These are phyloP conservation scores for Epipyxis sp. DNA, from an alignment of 108 stramenopile genomes.

Conservation along the genomic window DNA sequence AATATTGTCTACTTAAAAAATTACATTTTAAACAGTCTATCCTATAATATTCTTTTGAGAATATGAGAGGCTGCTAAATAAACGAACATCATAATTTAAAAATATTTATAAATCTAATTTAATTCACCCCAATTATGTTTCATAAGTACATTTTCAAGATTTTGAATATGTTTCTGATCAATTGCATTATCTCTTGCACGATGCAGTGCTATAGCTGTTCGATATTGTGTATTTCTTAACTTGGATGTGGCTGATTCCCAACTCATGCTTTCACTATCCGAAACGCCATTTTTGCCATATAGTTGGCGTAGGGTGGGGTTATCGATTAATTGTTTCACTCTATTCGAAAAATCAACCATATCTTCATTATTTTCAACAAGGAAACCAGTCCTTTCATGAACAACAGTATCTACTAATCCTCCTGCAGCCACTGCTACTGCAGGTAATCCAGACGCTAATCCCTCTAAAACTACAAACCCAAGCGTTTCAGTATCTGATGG, in stretches of 20 bases:
- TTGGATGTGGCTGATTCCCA: slow-evolving; percentile 53
- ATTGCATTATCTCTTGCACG: not conserved
- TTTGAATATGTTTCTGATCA: too few relatives aligned
- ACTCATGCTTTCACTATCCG: slow-evolving; percentile 45
- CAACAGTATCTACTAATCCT: slow-evolving; percentile 70
- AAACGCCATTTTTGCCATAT: slow-evolving; percentile 38
- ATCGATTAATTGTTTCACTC: slow-evolving; percentile 34
- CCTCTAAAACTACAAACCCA: slow-evolving; percentile 30
- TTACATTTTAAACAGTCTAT: too few relatives aligned
- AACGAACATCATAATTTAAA: too few relatives aligned
- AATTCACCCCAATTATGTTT: too few relatives aligned
- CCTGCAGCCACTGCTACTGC: slow-evolving; percentile 54
- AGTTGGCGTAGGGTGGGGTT: slow-evolving; percentile 35
- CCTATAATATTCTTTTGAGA: too few relatives aligned
- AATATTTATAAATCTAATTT: too few relatives aligned
- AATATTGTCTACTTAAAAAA: too few relatives aligned
- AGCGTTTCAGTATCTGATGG: slow-evolving; percentile 32
- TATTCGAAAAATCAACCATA: slow-evolving; percentile 37
- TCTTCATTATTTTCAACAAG: slow-evolving; percentile 45
- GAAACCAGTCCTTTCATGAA: slow-evolving; percentile 65
- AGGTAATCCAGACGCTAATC: slow-evolving; percentile 29
- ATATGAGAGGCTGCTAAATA: too few relatives aligned
- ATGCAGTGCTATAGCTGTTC: slow-evolving; percentile 35
- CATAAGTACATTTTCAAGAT: too few relatives aligned
- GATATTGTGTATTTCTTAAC: slow-evolving; percentile 54